These are phyloP conservation scores for Crinitomyces ghanaensis DNA, from an alignment of 805 yeast species.

Conservation along the genomic window DNA sequence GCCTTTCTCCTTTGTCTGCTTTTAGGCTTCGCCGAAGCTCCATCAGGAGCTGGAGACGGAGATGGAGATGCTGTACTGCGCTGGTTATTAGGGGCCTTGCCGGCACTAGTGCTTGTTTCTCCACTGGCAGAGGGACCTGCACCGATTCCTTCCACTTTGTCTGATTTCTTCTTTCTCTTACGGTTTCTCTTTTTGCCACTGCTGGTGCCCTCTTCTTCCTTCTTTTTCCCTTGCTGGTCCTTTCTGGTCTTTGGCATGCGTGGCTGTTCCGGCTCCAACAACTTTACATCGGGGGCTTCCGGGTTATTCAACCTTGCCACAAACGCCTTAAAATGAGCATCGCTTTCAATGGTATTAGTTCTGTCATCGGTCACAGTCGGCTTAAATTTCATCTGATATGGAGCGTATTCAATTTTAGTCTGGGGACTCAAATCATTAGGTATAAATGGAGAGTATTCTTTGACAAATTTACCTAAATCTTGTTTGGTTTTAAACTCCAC, in stretches of 20 bases:
- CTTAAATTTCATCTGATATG: conserved; percentile 13
- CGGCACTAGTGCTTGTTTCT: no score
- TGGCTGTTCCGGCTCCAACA: background rate
- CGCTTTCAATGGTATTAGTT: conserved; percentile 25
- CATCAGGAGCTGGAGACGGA: no score
- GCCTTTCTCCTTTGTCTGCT: no score
- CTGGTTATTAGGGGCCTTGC: no score
- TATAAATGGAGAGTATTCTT: conserved; percentile 20
- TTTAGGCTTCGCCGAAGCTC: no score
- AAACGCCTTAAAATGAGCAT: conserved; percentile 24
- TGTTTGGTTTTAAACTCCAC: conserved; percentile 27
- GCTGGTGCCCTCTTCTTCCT: background rate
- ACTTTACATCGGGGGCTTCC: conserved; percentile 1
- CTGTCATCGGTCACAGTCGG: conserved; percentile 10
- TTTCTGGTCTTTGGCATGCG: background rate
- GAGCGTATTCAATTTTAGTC: conserved; percentile 19
- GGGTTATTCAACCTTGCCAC: conserved; percentile 6
- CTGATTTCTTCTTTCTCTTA: no score
- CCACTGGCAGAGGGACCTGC: no score
- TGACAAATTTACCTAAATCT: conserved; percentile 24
- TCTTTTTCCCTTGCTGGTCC: background rate
- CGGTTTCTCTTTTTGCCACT: no score
- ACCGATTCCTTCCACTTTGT: no score
- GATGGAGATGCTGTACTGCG: no score
- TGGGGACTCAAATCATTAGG: conserved; percentile 7